Evolutionary conservation across 352 stramenopile genomes (phyloP).

Genomic region (Lagenidium giganteum): DNA sequence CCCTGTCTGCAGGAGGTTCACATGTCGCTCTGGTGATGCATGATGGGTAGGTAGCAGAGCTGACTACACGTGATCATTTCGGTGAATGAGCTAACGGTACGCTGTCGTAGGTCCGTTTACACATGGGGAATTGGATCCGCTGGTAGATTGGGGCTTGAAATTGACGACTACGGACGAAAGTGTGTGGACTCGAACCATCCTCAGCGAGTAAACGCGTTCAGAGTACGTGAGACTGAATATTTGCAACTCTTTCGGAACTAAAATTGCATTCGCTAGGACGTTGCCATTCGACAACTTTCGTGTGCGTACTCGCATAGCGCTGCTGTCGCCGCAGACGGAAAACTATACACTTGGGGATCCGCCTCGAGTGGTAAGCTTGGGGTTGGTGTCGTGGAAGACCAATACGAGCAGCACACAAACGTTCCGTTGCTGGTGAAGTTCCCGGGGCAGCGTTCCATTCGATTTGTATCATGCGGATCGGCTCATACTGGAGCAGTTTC

Average conservation of each 20-base stretch:
- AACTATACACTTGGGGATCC: slow-evolving; percentile 89
- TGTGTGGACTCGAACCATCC: slow-evolving; percentile 69
- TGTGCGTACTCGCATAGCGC: slow-evolving; percentile 87
- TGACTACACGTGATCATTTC: too few species aligned
- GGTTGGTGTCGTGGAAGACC: slow-evolving; percentile 75
- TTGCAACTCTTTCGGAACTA: slow-evolving; percentile 17
- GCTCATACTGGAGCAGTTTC: slow-evolving; percentile 76
- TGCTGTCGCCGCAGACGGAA: slow-evolving; percentile 63
- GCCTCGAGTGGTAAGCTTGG: slow-evolving; percentile 79
- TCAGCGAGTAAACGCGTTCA: slow-evolving; percentile 46
- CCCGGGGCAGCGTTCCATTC: slow-evolving; percentile 48
- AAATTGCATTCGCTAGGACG: too few species aligned
- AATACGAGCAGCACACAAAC: slow-evolving; percentile 67
- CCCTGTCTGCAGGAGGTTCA: slow-evolving; percentile 70
- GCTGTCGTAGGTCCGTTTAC: slow-evolving; percentile 65
- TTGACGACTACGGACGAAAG: slow-evolving; percentile 37
- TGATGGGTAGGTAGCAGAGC: slow-evolving; percentile 58
- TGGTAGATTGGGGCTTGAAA: slow-evolving; percentile 75
- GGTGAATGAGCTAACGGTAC: too few species aligned
- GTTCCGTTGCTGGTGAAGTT: slow-evolving; percentile 70
- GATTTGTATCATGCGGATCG: slow-evolving; percentile 85
- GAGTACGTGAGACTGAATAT: slow-evolving; percentile 67
- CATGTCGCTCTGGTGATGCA: slow-evolving; percentile 83
- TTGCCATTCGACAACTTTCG: slow-evolving; percentile 31
- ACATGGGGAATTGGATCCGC: slow-evolving; percentile 84